Evolutionary conservation across 2,329 filamentous ascomycete genomes (phyloP), one percentile per base, ranked within the genome.

Genomic region (Biscogniauxia mediterranea): DNA sequence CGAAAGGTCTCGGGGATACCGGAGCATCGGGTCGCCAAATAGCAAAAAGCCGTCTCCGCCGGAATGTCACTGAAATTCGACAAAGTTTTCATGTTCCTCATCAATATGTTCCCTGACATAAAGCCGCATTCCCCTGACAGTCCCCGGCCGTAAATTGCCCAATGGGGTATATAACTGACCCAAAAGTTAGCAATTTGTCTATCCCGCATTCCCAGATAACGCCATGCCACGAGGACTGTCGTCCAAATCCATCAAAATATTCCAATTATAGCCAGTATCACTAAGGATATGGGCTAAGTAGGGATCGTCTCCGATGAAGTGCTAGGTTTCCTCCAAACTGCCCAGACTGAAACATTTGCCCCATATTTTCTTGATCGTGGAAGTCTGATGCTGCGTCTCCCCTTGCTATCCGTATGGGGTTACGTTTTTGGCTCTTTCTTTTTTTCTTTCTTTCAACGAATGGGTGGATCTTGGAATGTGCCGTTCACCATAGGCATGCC

Each of bases 401-500:
- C 38, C 17, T 46, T n/a, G 17, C 15, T n/a, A n/a, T n/a, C 17
- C 38, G 15, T n/a, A 6, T 17, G 38, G 28, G 28, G 28, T 32
- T 46, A 7, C 15, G 6, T 46, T 46, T 15, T n/a, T n/a, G n/a
- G n/a, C n/a, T n/a, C n/a, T 15, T 46, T 15, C 5, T 46, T 46
- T 46, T 46, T 2, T 46, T 46, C 17, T 42, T 26, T 9, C 54
- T 52, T 15, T 52, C 23, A 54, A 11, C 23, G 21, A 3, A 61
- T 58, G 3, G 54, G 13, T 7, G 51, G 51, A 5, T 46, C 52
- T 11, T 63, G 42, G 20, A 64, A 61, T n/a, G 58, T 3, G 5
- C 57, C 55, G 7, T 59, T 55, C 32, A 58, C 23, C 55, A 71
- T 68, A 1, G 66, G 51, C 57, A 70, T 64, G 21, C 59, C 58